phyloP scores from a whole-genome alignment of 2,329 filamentous ascomycete genomes.

The Alternaria brassicae region DNA sequence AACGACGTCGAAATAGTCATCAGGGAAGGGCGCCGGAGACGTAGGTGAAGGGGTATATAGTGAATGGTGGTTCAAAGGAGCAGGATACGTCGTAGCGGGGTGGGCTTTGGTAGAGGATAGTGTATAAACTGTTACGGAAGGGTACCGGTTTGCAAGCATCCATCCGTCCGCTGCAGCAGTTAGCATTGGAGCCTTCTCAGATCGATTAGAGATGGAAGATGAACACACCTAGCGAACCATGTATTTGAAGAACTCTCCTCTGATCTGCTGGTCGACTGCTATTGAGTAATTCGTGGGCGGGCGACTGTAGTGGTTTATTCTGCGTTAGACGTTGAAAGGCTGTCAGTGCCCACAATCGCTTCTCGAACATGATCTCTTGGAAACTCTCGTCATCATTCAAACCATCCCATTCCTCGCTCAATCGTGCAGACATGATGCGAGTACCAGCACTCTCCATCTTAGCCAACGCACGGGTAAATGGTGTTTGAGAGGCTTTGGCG shows the following conservation, averaged over 20 bases:
- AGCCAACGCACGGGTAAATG: constrained; percentile 32
- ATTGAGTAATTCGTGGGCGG: constrained; percentile 33
- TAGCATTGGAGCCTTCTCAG: neutral
- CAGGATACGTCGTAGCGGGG: constrained; percentile 31
- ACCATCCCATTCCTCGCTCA: constrained; percentile 40
- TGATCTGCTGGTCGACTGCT: constrained; percentile 31
- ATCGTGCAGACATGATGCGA: constrained; percentile 33
- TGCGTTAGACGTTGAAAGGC: constrained; percentile 39
- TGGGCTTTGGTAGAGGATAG: constrained; percentile 31
- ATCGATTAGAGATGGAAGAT: neutral
- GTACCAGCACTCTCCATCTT: constrained; percentile 38
- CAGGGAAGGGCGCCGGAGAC: constrained; percentile 33
- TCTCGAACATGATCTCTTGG: constrained; percentile 37
- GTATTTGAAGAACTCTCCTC: constrained; percentile 32
- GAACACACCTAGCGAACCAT: constrained; percentile 33
- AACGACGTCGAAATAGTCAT: constrained; percentile 36
- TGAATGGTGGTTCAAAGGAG: constrained; percentile 39
- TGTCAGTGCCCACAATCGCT: constrained; percentile 37
- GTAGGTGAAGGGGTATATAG: constrained; percentile 33
- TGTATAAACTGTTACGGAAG: constrained; percentile 34
- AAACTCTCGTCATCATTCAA: constrained; percentile 37
- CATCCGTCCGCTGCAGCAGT: constrained; percentile 32
- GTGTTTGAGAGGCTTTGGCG: constrained; percentile 24
- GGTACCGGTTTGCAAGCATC: constrained; percentile 37
- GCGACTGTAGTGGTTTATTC: constrained; percentile 37